Conservation (phyloP, 2,329 filamentous ascomycete genomes). For the Botryotinia calthae region DNA sequence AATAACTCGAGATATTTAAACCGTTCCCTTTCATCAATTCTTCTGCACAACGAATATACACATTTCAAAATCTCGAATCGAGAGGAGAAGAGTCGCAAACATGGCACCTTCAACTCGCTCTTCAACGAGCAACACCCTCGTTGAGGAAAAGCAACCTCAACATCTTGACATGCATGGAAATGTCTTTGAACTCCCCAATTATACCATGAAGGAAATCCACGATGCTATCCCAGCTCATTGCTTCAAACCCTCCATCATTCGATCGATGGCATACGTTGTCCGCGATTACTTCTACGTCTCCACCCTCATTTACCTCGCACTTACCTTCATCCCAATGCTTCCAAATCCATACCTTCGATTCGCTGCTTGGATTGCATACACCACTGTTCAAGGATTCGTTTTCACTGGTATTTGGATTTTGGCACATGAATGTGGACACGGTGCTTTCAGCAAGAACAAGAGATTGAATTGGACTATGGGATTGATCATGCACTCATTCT, state of each 20-base stretch:
- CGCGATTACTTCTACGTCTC: constrained; percentile 55
- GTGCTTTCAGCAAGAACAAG: constrained; percentile 60
- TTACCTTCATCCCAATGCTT: constrained; percentile 54
- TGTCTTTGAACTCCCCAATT: constrained; percentile 38
- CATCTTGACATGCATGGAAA: constrained; percentile 39
- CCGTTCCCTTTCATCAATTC: background rate
- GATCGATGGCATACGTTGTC: constrained; percentile 56
- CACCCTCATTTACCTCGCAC: constrained; percentile 47
- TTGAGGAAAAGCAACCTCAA: constrained; percentile 35
- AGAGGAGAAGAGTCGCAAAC: background rate
- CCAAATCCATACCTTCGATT: constrained; percentile 47
- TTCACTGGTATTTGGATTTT: constrained; percentile 71
- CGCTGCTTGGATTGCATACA: constrained; percentile 57
- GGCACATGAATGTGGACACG: constrained; percentile 70
- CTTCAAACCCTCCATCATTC: constrained; percentile 56
- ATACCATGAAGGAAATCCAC: constrained; percentile 41
- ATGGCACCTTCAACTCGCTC: constrained; percentile 16
- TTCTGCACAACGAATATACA: background rate
- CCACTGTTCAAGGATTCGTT: constrained; percentile 63
- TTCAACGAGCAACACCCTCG: background rate
- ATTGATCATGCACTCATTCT: constrained; percentile 62
- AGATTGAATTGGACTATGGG: constrained; percentile 62
- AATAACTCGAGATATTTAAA: background rate
- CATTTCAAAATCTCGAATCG: background rate
- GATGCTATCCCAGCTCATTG: constrained; percentile 59